phyloP scores from a whole-genome alignment of 2,329 filamentous ascomycete species.

The Periconia sp. region DNA sequence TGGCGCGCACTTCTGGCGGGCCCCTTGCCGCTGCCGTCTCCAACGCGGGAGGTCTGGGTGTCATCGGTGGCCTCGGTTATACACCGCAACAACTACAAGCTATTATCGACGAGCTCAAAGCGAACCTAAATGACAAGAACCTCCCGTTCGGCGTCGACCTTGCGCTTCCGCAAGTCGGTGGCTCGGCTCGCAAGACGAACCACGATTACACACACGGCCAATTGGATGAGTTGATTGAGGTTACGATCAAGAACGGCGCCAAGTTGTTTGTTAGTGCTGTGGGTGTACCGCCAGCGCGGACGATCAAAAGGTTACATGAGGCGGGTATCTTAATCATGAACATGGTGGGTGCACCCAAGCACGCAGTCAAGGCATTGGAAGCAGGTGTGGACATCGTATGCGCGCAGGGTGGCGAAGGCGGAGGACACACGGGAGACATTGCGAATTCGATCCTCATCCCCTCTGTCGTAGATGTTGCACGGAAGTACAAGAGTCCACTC shows the following conservation, averaged over 20 bases:
- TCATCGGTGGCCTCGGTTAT: constrained; percentile 55
- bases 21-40: constrained; percentile 58
- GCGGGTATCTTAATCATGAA: constrained; percentile 91
- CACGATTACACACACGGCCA: constrained; percentile 94
- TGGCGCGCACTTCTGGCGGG: constrained; percentile 74
- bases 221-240: constrained; percentile 84
- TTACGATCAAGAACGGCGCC: constrained; percentile 84
- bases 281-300: constrained; percentile 76
- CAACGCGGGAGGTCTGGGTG: constrained; percentile 81
- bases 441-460: constrained; percentile 87
- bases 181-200: constrained; percentile 84
- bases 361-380: constrained; percentile 86
- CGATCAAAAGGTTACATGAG: constrained; percentile 78
- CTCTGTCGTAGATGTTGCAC: constrained; percentile 82
- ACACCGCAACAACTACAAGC: constrained; percentile 73
- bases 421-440: constrained; percentile 89
- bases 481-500: constrained; percentile 72
- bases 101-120: constrained; percentile 87
- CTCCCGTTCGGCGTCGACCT: constrained; percentile 92
- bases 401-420: constrained; percentile 90
- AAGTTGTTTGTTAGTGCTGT: constrained; percentile 86
- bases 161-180: constrained; percentile 87
- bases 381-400: constrained; percentile 90
- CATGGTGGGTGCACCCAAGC: constrained; percentile 93
- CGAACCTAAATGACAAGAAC: constrained; percentile 67